phyloP scores from a whole-genome alignment of 164 flowering plant species.

The Magnolia sinica region DNA sequence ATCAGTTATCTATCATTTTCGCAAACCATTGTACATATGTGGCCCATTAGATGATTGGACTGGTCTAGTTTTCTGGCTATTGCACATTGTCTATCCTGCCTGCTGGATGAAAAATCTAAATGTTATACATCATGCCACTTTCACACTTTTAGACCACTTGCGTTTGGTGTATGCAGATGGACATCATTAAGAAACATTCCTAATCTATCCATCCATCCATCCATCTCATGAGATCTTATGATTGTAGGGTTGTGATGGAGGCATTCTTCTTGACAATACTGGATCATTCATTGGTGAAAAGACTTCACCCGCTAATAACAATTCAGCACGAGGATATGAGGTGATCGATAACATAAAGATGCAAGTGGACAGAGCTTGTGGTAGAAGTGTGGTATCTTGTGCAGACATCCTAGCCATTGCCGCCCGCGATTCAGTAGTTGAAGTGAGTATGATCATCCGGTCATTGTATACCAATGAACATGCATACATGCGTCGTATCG shows the following conservation, averaged over 20 bases:
- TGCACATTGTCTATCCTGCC: not conserved
- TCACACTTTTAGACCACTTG: not conserved
- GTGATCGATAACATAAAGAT: slow-evolving; percentile 22
- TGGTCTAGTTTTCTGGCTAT: not conserved
- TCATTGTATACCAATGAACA: not conserved
- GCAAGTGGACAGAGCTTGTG: slow-evolving; percentile 26
- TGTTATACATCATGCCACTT: too few relatives aligned
- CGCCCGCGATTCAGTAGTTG: slow-evolving; percentile 27
- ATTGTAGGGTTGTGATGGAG: slow-evolving; percentile 25
- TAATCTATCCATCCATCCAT: too few relatives aligned
- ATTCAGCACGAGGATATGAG: slow-evolving; percentile 18
- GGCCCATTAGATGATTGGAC: not conserved
- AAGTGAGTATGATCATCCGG: slow-evolving; percentile 11
- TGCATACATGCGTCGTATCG: not conserved
- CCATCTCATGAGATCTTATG: not conserved
- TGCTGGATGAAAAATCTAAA: too few relatives aligned
- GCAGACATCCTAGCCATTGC: slow-evolving; percentile 30
- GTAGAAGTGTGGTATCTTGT: slow-evolving; percentile 27
- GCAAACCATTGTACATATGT: not conserved
- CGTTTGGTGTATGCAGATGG: not conserved
- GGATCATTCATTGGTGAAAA: slow-evolving; percentile 16
- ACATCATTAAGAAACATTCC: too few relatives aligned
- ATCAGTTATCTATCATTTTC: too few relatives aligned
- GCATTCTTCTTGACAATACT: slow-evolving; percentile 13
- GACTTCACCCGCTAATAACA: slow-evolving; percentile 8